phyloP scores from a whole-genome alignment of 73 alveolate genomes.

The Paramecium sexaurelia region DNA sequence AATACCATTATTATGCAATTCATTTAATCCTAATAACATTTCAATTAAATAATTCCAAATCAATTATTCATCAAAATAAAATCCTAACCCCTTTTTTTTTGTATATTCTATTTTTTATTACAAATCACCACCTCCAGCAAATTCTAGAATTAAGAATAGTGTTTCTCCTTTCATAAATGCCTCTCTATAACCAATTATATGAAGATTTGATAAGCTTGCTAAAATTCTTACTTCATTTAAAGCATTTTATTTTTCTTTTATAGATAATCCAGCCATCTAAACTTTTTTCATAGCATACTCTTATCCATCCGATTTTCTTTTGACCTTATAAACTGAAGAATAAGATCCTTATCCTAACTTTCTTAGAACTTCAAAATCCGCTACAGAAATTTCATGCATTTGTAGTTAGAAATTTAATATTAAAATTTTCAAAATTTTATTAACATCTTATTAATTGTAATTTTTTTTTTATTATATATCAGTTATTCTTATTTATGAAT shows the following conservation, averaged over 20 bases:
- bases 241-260: conserved; percentile 67
- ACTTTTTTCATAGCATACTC: conserved; percentile 69
- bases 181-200: conserved; percentile 67
- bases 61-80: conserved; percentile 69
- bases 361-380: conserved; percentile 63
- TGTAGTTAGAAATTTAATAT: not conserved
- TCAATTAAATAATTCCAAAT: conserved; percentile 83
- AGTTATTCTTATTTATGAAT: no score
- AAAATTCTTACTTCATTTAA: conserved; percentile 68
- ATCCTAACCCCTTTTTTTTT: conserved; percentile 58
- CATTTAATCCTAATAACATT: conserved; percentile 85
- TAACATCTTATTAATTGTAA: not conserved
- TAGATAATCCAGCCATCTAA: conserved; percentile 43
- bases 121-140: conserved; percentile 87
- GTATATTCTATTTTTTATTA: conserved; percentile 74
- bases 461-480: no score
- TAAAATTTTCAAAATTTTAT: conserved; percentile 10
- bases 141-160: conserved; percentile 76
- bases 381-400: not conserved
- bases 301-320: conserved; percentile 56
- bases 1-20: conserved; percentile 85
- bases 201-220: conserved; percentile 47
- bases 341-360: conserved; percentile 67
- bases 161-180: conserved; percentile 68
- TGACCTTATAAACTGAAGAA: conserved; percentile 66